phyloP scores from a whole-genome alignment of 1,139 yeast species.

The Suhomyces anneliseae region DNA sequence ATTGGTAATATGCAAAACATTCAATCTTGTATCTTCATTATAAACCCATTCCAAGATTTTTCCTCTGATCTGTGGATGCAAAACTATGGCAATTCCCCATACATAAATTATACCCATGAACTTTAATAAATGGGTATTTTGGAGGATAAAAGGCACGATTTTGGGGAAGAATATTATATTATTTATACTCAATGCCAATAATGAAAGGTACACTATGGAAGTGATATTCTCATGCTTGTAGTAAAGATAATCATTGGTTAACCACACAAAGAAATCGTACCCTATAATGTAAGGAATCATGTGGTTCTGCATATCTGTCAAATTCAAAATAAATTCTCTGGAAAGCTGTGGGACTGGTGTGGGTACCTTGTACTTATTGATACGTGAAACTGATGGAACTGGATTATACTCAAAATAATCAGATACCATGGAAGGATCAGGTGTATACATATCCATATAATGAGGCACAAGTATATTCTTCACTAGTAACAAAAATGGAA shows the following conservation, averaged over 20 bases:
- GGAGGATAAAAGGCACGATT: constrained; percentile 28
- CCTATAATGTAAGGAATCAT: constrained; percentile 66
- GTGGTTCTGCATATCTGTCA: constrained; percentile 83
- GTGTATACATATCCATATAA: constrained; percentile 48
- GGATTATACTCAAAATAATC: constrained; percentile 43
- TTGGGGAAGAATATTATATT: constrained; percentile 36
- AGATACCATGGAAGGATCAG: constrained; percentile 29
- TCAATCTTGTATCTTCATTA: constrained; percentile 62
- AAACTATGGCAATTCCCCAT: constrained; percentile 51
- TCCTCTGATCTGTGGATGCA: constrained; percentile 59
- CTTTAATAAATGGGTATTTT: constrained; percentile 38
- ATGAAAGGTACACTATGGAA: constrained; percentile 47
- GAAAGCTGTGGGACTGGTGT: constrained; percentile 79
- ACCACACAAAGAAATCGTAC: constrained; percentile 56
- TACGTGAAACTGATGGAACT: constrained; percentile 51
- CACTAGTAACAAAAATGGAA: constrained; percentile 57
- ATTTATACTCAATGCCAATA: constrained; percentile 27
- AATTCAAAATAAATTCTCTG: constrained; percentile 72
- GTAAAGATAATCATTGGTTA: constrained; percentile 59
- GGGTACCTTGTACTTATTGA: constrained; percentile 52
- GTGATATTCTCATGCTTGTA: constrained; percentile 66
- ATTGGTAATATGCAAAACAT: constrained; percentile 46
- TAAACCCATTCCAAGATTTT: constrained; percentile 44
- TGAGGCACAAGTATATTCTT: constrained; percentile 69
- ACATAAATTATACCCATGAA: constrained; percentile 35